Evolutionary conservation across 2,329 filamentous ascomycete genomes (phyloP).

Genomic region (Acephala macrosclerotiorum): DNA sequence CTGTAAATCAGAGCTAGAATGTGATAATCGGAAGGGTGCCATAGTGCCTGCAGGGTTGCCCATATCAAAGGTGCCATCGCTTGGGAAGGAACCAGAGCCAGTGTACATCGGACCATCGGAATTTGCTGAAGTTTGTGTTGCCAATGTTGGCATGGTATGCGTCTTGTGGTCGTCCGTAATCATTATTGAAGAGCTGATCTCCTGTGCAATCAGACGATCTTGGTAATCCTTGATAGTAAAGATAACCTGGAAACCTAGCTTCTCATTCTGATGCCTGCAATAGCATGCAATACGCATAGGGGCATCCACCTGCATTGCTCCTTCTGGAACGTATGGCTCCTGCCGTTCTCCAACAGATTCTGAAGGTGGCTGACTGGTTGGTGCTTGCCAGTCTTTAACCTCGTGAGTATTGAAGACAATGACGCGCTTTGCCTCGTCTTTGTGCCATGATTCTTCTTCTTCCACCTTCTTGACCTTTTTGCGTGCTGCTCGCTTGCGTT

Average conservation of each 20-base stretch:
- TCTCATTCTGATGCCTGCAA: slow-evolving; percentile 93
- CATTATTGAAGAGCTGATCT: slow-evolving; percentile 87
- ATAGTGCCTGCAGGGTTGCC: slow-evolving; percentile 43
- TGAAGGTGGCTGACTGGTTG: slow-evolving; percentile 57
- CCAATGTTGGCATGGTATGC: slow-evolving; percentile 56
- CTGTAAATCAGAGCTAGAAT: slow-evolving; percentile 70
- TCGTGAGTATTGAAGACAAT: slow-evolving; percentile 93
- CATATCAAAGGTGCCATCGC: slow-evolving; percentile 39
- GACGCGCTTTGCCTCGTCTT: slow-evolving; percentile 80
- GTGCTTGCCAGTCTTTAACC: slow-evolving; percentile 81
- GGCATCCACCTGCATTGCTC: slow-evolving; percentile 79
- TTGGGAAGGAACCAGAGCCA: slow-evolving; percentile 51
- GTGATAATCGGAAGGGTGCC: slow-evolving; percentile 60
- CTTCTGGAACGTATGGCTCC: slow-evolving; percentile 58
- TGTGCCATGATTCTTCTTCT: slow-evolving; percentile 87
- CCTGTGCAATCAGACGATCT: slow-evolving; percentile 81
- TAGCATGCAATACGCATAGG: slow-evolving; percentile 98
- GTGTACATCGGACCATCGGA: slow-evolving; percentile 47
- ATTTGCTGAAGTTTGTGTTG: slow-evolving; percentile 41
- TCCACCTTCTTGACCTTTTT: slow-evolving; percentile 95
- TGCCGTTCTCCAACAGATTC: slow-evolving; percentile 54
- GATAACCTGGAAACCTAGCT: slow-evolving; percentile 89
- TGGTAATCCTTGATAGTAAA: slow-evolving; percentile 89
- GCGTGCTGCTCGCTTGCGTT: slow-evolving; percentile 87
- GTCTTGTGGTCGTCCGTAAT: slow-evolving; percentile 99